Evolutionary conservation across 768 basidiomycete genomes (phyloP).

Genomic region (Calocybe cyanea): DNA sequence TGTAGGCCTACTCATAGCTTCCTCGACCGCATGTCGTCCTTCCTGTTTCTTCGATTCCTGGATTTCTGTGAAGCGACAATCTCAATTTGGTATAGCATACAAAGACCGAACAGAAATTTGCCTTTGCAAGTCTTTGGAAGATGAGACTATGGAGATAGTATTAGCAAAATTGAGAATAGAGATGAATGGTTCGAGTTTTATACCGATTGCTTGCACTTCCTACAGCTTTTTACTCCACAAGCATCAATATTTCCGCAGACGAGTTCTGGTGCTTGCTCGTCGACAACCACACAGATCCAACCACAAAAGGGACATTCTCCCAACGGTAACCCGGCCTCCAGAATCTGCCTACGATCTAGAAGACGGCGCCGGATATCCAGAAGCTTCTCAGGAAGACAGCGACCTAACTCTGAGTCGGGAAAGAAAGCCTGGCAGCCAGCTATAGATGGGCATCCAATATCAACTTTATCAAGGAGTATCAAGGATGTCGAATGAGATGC

Average conservation of each 20-base stretch:
- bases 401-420: conserved; percentile 54
- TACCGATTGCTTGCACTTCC: conserved; percentile 62
- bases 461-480: conserved; percentile 50
- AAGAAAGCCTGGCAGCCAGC: conserved; percentile 54
- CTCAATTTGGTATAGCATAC: too few relatives aligned
- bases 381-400: conserved; percentile 56
- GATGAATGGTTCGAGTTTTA: conserved; percentile 11
- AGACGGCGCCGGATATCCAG: conserved; percentile 58
- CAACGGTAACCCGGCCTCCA: conserved; percentile 64
- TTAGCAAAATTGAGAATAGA: too few relatives aligned
- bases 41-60: conserved; percentile 25
- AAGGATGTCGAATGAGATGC: conserved; percentile 51
- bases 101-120: conserved; percentile 26
- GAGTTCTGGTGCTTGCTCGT: conserved; percentile 47
- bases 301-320: conserved; percentile 81
- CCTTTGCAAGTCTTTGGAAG: conserved; percentile 49
- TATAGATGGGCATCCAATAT: conserved; percentile 51
- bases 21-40: conserved; percentile 65
- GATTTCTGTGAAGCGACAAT: conserved; percentile 1
- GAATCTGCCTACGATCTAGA: conserved; percentile 62
- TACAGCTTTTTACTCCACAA: conserved; percentile 61
- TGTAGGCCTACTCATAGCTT: conserved; percentile 65
- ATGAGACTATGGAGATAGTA: conserved; percentile 46
- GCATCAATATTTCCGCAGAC: conserved; percentile 34
- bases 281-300: conserved; percentile 60